Evolutionary conservation across 106 monocot species (phyloP), one percentile per base, ranked within the genome.

Genomic region (Apostasia ramifera): DNA sequence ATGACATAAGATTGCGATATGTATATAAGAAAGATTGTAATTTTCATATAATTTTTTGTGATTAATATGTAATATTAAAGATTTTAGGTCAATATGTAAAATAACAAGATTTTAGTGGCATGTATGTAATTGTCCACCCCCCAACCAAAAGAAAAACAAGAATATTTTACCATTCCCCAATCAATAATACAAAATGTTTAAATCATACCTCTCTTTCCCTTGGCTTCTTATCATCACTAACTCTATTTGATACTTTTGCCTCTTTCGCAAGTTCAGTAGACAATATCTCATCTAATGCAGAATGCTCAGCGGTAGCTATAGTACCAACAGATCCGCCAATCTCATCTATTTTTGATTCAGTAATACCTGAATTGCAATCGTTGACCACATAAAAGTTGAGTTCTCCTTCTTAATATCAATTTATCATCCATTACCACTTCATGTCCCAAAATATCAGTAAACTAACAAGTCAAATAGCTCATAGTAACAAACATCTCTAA

Each of bases 261-360:
- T 50, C 53, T 47, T 68, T 38, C 53, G 38, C 75, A 14, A 67
- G 40, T 72, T 81, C 82, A 62, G 65, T 71, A 40, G 47, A 50
- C 47, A 91, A 74, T 77, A 91, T 85, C 61, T 90, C 81, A 76
- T 90, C 88, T 64, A 79, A 69, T 38, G 59, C 67, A 8, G 62
- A 50, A 52, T 78, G 73, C 60, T 79, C 80, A 40, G 53, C 51
- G 66, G 39, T 63, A 60, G 71, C 50, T 73, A 66, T 47, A 76
- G 48, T 66, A 66, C 52, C 26, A 47, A 6, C 53, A 3, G 5
- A 7, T 1, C 45, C 59, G 59, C 63, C 47, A 12, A 74, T 74
- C 46, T 53, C 37, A 57, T 75, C 68, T 61, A 49, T 44, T 49
- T 71, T 52, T 71, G 46, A 8, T 47, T 84, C 72, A 38, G 61